A percentile compares a stretch with the other conserved stretches of the same genome.
phyloP scores from a whole-genome alignment of 345 rosid species.

The Citrus unshiu region DNA sequence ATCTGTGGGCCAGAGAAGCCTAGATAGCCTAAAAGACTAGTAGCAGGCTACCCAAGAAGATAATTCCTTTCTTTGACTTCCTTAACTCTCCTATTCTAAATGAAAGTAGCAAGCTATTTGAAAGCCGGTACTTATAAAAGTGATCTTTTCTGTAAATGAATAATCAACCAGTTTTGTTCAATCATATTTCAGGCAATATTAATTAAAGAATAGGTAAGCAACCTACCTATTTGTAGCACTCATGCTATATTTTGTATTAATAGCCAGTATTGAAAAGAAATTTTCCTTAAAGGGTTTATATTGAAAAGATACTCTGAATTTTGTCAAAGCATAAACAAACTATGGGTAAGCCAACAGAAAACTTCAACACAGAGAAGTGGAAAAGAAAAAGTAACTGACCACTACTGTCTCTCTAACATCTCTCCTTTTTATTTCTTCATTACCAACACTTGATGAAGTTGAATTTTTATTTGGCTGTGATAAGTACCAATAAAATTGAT shows the following conservation, averaged over 20 bases:
- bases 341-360: not conserved
- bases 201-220: not conserved
- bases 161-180: not conserved
- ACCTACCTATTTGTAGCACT: not conserved
- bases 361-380: not conserved
- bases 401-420: conserved; percentile 58
- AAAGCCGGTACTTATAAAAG: not conserved
- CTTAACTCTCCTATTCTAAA: not conserved
- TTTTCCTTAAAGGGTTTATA: not conserved
- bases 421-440: conserved; percentile 55
- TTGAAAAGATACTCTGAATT: not conserved
- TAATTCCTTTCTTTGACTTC: not conserved
- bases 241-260: not conserved
- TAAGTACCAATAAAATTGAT: conserved; percentile 76
- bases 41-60: not conserved
- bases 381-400: conserved; percentile 50
- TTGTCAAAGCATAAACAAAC: not conserved
- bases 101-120: not conserved
- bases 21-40: not conserved
- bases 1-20: not conserved
- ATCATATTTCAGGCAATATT: not conserved
- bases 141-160: not conserved
- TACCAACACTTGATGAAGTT: conserved; percentile 30
- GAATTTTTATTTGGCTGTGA: conserved; percentile 43
- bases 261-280: not conserved